Conservation (phyloP, 139 green algal genomes). For the Marvania coccoides region DNA sequence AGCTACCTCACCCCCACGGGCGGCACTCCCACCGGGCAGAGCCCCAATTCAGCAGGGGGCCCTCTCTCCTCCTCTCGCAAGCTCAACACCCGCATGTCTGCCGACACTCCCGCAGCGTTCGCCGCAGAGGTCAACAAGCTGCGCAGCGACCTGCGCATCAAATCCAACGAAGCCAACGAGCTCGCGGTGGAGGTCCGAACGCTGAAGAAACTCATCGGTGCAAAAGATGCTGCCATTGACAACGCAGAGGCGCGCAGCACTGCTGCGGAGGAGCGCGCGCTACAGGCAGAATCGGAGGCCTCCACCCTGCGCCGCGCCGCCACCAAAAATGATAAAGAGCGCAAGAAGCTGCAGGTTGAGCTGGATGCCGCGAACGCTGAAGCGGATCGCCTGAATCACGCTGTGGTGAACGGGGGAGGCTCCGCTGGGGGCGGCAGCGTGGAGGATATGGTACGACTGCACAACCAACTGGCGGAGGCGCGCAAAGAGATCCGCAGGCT, state of each 20-base stretch:
- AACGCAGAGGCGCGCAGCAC: not conserved
- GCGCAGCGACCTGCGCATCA: not conserved
- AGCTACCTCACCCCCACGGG: too few relatives aligned
- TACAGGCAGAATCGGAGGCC: not conserved
- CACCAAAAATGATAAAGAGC: not conserved
- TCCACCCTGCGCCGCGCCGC: not conserved
- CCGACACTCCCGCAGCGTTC: not conserved
- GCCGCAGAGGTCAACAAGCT: not conserved
- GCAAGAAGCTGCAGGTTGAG: not conserved
- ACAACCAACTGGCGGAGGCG: not conserved
- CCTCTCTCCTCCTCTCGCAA: too few relatives aligned
- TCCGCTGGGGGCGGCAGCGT: not conserved
- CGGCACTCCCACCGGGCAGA: not conserved
- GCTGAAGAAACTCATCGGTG: not conserved
- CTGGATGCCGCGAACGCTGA: not conserved
- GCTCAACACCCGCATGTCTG: not conserved
- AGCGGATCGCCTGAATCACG: constrained; percentile 5
- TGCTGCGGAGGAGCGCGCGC: not conserved
- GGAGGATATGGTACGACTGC: not conserved
- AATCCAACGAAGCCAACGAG: not conserved
- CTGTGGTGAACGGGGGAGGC: not conserved
- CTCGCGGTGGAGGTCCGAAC: not conserved
- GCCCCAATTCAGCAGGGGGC: not conserved
- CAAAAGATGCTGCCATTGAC: constrained; percentile 13
- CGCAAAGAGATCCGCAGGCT: constrained; percentile 7